Percentiles rank a stretch among this genome's conserved stretches.
phyloP scores from a whole-genome alignment of 345 rosid genomes.

The Adansonia digitata region DNA sequence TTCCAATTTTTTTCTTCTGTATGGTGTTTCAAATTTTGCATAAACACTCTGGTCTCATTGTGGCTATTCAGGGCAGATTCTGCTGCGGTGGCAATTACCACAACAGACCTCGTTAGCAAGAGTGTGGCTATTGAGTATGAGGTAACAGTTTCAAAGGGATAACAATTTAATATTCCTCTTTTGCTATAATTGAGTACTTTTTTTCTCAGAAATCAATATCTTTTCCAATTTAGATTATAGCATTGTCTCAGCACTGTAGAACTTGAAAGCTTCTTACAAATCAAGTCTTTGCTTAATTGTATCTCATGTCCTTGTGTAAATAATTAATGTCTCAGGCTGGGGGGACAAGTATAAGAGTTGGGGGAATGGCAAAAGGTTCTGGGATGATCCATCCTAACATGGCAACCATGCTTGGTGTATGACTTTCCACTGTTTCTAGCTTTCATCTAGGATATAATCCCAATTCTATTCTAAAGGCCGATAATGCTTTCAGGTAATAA shows the following conservation, averaged over 20 bases:
- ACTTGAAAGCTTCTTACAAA: background rate
- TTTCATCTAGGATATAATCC: slow-evolving; percentile 2
- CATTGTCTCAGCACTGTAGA: background rate
- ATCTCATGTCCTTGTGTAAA: background rate
- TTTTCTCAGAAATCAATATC: background rate
- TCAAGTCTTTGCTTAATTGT: background rate
- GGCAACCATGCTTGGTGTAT: slow-evolving; percentile 96
- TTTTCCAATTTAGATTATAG: background rate
- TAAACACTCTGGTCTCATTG: slow-evolving; percentile 13
- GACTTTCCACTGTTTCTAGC: slow-evolving; percentile 26
- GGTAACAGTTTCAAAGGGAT: slow-evolving; percentile 25
- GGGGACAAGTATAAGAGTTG: slow-evolving; percentile 57
- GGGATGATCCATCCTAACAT: slow-evolving; percentile 99
- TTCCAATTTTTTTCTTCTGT: background rate
- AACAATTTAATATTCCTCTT: background rate
- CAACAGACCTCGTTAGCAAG: slow-evolving; percentile 96
- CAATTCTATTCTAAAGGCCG: slow-evolving; percentile 2
- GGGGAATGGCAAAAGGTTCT: slow-evolving; percentile 98
- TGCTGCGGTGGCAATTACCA: slow-evolving; percentile 94
- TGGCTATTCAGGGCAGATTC: slow-evolving; percentile 73
- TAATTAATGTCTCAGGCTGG: slow-evolving; percentile 56
- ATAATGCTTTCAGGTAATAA: slow-evolving; percentile 63
- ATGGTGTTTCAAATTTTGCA: background rate
- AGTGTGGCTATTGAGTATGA: slow-evolving; percentile 83
- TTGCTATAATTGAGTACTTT: background rate